Evolutionary conservation across 2,329 filamentous ascomycete genomes (phyloP), one percentile per base, ranked within the genome.

Genomic region (Cordyceps farinosa): DNA sequence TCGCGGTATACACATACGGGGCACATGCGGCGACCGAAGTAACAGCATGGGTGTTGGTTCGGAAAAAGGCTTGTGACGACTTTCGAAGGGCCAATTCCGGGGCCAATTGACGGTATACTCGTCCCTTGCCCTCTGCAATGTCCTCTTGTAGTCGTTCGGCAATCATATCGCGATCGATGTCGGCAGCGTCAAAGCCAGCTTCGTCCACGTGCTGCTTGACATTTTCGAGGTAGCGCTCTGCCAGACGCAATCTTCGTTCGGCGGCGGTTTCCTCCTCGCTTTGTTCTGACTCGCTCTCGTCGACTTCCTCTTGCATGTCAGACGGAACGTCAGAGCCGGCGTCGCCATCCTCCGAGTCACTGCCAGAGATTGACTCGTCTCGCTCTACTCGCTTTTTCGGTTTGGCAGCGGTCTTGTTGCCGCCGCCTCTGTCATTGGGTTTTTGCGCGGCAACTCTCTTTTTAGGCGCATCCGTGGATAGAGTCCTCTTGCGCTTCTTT

Each of bases 161-260:
- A 70, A 99, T 93, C 69, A 97, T 79, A 73, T 99, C 95, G 64
- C 90, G 84, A 77, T 98, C 95, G 64, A 99, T 90, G 60, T 98
- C 91, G 69, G 89, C 92, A 8, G 95, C 95, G 77, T 99, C 92
- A 72, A 98, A 99, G 45, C 92, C 95, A 53, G 72, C 70, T 67
- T 92, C 90, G 69, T 96, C 89, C 64, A 92, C 87, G 68, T 97
- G 90, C 70, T 90, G 85, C 70, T 90, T 87, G 66, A 97, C 87
- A 73, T 96, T 97, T 61, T 97, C 90, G 61, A 99, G 84, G 75
- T 99, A 98, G 70, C 91, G 87, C 78, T 98, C 92, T 36, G 95
- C 95, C 34, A 99, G 84, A 67, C 91, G 87, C 71, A 97, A 78
- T 69, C 95, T 85, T 75, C 91, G 89, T 73, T 97, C 92, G 42